Evolutionary conservation across 176 grass and related monocot species (phyloP).

Genomic region (Themeda triandra): DNA sequence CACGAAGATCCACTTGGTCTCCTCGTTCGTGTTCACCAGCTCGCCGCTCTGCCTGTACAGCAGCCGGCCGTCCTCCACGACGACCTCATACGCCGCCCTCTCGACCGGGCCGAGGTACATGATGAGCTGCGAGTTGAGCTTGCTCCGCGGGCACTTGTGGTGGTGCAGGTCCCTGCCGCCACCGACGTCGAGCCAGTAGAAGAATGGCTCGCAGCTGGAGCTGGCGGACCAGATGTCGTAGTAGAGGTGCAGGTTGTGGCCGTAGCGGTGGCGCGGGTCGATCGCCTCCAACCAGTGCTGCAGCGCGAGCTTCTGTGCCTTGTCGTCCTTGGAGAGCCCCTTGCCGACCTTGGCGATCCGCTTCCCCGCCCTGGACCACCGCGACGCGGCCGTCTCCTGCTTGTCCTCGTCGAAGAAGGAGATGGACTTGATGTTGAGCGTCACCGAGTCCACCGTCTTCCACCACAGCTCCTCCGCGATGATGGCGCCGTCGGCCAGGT

Average conservation of each 20-base stretch:
- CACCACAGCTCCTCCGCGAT: conserved; percentile 96
- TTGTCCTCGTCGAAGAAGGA: conserved; percentile 81
- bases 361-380: conserved; percentile 67
- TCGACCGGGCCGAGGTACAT: conserved; percentile 92
- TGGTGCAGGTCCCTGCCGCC: conserved; percentile 57
- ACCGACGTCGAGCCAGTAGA: conserved; percentile 95
- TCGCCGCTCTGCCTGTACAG: conserved; percentile 51
- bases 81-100: conserved; percentile 66
- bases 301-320: conserved; percentile 86
- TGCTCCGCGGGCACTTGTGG: conserved; percentile 66
- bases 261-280: conserved; percentile 94
- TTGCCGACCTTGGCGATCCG: conserved; percentile 92
- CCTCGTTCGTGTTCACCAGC: conserved; percentile 60
- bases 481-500: conserved; percentile 93
- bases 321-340: conserved; percentile 87
- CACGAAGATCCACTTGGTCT: conserved; percentile 97
- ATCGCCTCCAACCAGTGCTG: conserved; percentile 98
- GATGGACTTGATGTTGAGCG: conserved; percentile 66
- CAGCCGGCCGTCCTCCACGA: conserved; percentile 62
- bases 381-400: conserved; percentile 71
- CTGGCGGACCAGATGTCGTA: conserved; percentile 87
- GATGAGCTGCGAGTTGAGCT: conserved; percentile 73
- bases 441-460: conserved; percentile 74
- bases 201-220: conserved; percentile 89
- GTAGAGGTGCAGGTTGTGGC: conserved; percentile 92